phyloP scores from a whole-genome alignment of 257 asterid species.

The Nicotiana tomentosiformis region DNA sequence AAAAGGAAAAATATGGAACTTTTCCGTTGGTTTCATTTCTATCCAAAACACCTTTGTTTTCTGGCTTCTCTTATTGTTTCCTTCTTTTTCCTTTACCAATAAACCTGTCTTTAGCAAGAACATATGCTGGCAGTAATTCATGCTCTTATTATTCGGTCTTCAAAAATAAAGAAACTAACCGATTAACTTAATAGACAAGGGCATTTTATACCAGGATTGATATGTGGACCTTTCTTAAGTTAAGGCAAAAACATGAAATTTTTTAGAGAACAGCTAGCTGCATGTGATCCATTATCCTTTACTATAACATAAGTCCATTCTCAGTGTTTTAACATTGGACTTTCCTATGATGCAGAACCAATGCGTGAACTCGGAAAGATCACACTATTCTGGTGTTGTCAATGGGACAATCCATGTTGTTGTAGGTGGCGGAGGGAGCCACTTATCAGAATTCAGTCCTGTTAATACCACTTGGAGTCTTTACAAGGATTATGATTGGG shows the following conservation, averaged over 20 bases:
- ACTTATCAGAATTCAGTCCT: constrained; percentile 45
- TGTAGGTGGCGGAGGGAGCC: constrained; percentile 59
- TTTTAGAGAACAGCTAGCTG: neutral
- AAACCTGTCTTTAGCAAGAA: neutral
- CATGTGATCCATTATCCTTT: neutral
- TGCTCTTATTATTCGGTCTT: neutral
- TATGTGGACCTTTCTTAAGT: neutral
- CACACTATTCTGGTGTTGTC: constrained; percentile 47
- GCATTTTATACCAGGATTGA: neutral
- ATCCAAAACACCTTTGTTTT: neutral
- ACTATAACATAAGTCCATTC: neutral
- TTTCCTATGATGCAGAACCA: constrained; percentile 29
- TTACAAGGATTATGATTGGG: constrained; percentile 67
- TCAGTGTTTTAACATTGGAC: neutral
- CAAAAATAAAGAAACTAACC: neutral
- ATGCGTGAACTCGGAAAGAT: constrained; percentile 43
- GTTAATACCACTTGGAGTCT: constrained; percentile 61
- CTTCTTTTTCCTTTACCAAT: neutral
- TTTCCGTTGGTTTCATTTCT: neutral
- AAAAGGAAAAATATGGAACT: neutral
- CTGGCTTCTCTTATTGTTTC: neutral
- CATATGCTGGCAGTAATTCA: neutral
- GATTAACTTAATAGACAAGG: neutral
- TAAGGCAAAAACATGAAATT: neutral
- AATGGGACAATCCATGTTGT: constrained; percentile 71